A percentile compares a stretch with the other conserved stretches of the same genome.
phyloP scores from a whole-genome alignment of 164 flowering plant species.

The Cinnamomum chago region DNA sequence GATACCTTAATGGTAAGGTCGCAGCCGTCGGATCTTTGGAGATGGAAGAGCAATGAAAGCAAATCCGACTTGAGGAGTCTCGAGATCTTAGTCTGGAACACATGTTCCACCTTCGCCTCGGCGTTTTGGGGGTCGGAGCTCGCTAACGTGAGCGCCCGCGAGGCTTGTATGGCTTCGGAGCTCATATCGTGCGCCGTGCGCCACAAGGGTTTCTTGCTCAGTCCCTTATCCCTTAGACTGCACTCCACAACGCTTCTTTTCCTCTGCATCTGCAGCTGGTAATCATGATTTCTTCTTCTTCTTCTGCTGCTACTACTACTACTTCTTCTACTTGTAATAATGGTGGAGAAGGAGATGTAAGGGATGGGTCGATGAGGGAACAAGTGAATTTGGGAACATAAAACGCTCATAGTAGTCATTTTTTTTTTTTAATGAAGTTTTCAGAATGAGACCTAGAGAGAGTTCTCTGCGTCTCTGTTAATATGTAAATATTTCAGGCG shows the following conservation, averaged over 20 bases:
- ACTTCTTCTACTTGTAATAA: too few relatives aligned
- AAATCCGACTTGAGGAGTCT: slow-evolving; percentile 11
- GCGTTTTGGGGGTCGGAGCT: neutral
- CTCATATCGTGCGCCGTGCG: slow-evolving; percentile 14
- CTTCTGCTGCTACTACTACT: too few relatives aligned
- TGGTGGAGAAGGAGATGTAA: too few relatives aligned
- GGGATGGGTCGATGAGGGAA: too few relatives aligned
- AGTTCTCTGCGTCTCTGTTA: too few relatives aligned
- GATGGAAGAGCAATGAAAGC: slow-evolving; percentile 12
- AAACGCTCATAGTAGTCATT: too few relatives aligned
- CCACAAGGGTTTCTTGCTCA: slow-evolving; percentile 18
- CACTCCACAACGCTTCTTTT: neutral
- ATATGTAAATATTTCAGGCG: too few relatives aligned
- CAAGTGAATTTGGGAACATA: too few relatives aligned
- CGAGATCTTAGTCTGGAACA: slow-evolving; percentile 4
- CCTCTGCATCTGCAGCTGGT: too few relatives aligned
- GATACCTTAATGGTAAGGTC: slow-evolving; percentile 9
- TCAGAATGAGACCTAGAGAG: too few relatives aligned
- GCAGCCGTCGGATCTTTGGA: slow-evolving; percentile 10
- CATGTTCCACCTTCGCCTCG: neutral
- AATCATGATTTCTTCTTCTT: too few relatives aligned
- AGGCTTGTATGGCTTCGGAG: slow-evolving; percentile 17
- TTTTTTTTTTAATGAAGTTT: too few relatives aligned
- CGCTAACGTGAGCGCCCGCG: slow-evolving; percentile 8
- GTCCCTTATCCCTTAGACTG: slow-evolving; percentile 14